phyloP scores from a whole-genome alignment of 2,329 filamentous ascomycete genomes.

The Karstenula rhodostoma region DNA sequence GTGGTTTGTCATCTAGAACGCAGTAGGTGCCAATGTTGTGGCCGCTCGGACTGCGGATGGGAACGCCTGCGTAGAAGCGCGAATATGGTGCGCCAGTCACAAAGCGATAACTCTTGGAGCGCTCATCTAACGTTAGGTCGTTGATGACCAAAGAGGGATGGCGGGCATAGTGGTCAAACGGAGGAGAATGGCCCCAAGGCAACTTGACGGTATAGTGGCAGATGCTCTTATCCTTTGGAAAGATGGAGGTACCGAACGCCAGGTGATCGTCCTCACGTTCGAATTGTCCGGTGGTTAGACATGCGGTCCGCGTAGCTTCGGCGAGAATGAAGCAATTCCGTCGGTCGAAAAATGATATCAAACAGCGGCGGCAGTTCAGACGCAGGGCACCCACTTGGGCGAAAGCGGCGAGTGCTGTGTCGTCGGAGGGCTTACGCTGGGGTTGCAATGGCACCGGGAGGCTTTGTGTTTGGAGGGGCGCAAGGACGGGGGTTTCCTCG shows the following conservation, averaged over 20 bases:
- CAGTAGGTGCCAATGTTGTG: constrained; percentile 68
- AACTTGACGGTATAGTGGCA: constrained; percentile 38
- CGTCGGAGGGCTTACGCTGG: constrained; percentile 34
- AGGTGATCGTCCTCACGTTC: constrained; percentile 38
- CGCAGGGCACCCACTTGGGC: constrained; percentile 50
- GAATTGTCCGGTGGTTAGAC: constrained; percentile 37
- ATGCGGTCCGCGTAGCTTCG: constrained; percentile 44
- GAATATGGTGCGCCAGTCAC: constrained; percentile 42
- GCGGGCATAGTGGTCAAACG: constrained; percentile 26
- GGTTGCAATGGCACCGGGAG: constrained; percentile 20
- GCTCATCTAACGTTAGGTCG: constrained; percentile 45
- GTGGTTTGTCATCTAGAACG: constrained; percentile 66
- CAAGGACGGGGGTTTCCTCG: constrained; percentile 27
- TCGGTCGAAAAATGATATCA: constrained; percentile 52
- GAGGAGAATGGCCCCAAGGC: constrained; percentile 11
- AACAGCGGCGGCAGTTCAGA: constrained; percentile 44
- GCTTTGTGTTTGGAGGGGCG: constrained; percentile 22
- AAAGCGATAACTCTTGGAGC: constrained; percentile 48
- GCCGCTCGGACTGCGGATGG: constrained; percentile 65
- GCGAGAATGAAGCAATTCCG: constrained; percentile 47
- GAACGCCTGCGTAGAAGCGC: constrained; percentile 66
- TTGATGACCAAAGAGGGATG: constrained; percentile 43
- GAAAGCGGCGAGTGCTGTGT: constrained; percentile 48
- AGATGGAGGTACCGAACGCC: constrained; percentile 44
- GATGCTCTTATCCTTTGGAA: constrained; percentile 44